Evolutionary conservation across 108 stramenopile species (phyloP), one percentile per base, ranked within the genome.

Genomic region (Cyclotella cryptica): DNA sequence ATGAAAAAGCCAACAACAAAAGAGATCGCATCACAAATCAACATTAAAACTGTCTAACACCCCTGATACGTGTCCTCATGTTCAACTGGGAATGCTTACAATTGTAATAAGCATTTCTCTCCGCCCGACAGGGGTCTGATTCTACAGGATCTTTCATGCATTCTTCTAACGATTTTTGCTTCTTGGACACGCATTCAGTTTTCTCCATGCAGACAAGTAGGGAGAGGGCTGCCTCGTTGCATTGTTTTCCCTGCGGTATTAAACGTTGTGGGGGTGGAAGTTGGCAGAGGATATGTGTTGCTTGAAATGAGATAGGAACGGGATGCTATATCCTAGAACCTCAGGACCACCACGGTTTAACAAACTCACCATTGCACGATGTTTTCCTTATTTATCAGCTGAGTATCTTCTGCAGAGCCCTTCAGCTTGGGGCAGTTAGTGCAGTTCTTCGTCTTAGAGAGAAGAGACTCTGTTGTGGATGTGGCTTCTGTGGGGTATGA

Each of bases 31-130:
- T 51, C 49, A 51, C 58, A 28, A 14, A 28, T 27, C n/a, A 28
- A 24, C 3, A 59, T 81, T 85, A 93, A 74, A 90, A 90, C 13
- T 87, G 87, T 43, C 90, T 81, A 6, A 89, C 89, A 18, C 93
- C 90, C 57, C 93, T 80, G 66, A 94, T 94, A 49, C 93, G 65
- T 29, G 91, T 94, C 66, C 93, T 72, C 93, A 94, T 94, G 63
- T 94, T 94, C 62, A 94, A 76, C 71, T 94, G 93, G 18, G 88
- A 87, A 64, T 94, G 93, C 74, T 94, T 94, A 74, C 93, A 94
- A 72, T 88, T 81, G 46, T 87, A 92, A 78, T 94, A 94, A 0
- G 93, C 93, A 86, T 92, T 94, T 19, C 90, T 78, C 69, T 87
- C 84, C 22, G 88, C 91, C 57, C 72, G 77, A 68, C 93, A 94